A percentile compares a stretch with the other conserved stretches of the same genome.
These are phyloP conservation scores for Telfairia occidentalis DNA, from an alignment of 331 rosid species.

Conservation along the genomic window DNA sequence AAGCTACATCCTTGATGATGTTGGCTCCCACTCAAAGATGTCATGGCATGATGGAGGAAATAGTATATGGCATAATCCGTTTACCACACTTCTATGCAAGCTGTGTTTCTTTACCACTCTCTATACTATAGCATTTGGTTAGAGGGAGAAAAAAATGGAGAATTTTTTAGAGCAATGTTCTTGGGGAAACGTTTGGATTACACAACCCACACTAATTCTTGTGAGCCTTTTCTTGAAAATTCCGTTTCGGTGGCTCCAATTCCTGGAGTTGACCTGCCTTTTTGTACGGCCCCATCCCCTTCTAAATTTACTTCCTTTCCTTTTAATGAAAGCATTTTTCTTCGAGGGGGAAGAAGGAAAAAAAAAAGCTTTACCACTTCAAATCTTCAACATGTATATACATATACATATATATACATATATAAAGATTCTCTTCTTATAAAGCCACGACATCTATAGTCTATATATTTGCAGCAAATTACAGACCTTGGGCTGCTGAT, in stretches of 20 bases:
- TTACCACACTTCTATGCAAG: not conserved
- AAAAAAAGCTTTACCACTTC: not conserved
- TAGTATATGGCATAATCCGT: not conserved
- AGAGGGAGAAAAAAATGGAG: not conserved
- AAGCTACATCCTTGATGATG: not conserved
- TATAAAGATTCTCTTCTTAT: too few species aligned
- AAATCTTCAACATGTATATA: not conserved
- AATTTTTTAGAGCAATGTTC: not conserved
- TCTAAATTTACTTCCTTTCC: not conserved
- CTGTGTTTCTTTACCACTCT: not conserved
- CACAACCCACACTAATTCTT: not conserved
- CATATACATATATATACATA: not conserved
- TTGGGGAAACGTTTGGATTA: not conserved
- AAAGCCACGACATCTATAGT: not conserved
- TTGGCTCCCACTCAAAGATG: not conserved
- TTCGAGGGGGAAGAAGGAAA: constrained; percentile 1
- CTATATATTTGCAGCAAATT: not conserved
- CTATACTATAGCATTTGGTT: not conserved
- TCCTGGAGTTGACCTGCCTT: not conserved
- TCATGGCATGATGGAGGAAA: not conserved
- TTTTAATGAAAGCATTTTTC: not conserved
- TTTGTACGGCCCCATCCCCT: not conserved
- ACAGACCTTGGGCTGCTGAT: constrained; percentile 94
- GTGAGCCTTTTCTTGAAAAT: not conserved
- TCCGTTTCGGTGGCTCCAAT: not conserved